Base-by-base conservation (phyloP, 2,329 filamentous ascomycete species). In the Cadophora sp. region DNA sequence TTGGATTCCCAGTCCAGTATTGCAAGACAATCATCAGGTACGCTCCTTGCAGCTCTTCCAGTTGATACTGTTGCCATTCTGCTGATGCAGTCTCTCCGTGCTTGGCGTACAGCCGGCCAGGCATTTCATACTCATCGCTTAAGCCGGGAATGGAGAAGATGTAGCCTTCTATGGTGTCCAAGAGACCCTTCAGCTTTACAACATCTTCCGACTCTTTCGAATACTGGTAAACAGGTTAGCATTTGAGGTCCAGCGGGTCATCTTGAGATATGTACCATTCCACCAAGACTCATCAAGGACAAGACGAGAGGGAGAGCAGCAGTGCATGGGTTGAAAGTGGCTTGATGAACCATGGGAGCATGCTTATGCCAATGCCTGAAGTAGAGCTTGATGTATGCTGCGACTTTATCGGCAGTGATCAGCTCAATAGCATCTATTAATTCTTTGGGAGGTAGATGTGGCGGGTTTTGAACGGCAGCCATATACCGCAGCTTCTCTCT, bases 291-390 rank as follows among this genome's bases (percentile, higher is more conserved):
- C 72, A 77, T 75, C 16, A 77, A 26, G 8, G 73, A 72, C 50
- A 78, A 66, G 29, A 77, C 71, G 14, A 78, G 66, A 26, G 76
- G 75, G 27, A 76, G 50, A 22, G 75, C 75, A 59, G 75, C 75
- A 12, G 61, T 70, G 51, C 70, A 73, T 27, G 74, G 74, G 68
- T 77, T 74, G 61, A 77, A 78, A 22, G 73, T 73, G 6, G 75
- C 62, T 56, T 77, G 73, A 60, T 78, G 76, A 29, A 78, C 68
- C 60, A 77, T 74, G 7, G 76, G 75, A 14, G 68, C 75, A 73
- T 78, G 75, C 46, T 76, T 74, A 65, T 78, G 75, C 75, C 75
- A 78, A 67, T 77, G 74, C 29, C 68, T 69, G 55, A 78, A 78
- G 65, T 78, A 78, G 27, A 77, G 70, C 29, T 74, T 74, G 46